Evolutionary conservation across 2,329 filamentous ascomycete species (phyloP), one percentile per base, ranked within the genome.

Genomic region (Fusarium nurragi): DNA sequence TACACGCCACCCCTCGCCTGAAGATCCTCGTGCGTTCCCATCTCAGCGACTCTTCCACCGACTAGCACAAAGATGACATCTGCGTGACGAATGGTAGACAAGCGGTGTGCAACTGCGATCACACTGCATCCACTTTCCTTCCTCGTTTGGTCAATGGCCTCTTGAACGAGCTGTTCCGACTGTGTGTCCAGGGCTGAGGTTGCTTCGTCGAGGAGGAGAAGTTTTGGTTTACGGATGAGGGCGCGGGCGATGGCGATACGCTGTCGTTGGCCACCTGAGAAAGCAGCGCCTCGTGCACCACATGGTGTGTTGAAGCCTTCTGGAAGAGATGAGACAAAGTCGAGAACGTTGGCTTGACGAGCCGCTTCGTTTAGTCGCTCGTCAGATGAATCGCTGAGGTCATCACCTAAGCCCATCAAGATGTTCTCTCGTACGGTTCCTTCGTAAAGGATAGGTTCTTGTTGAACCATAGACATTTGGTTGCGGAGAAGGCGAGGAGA

Each of bases 151-250:
- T 67, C 83, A 23, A 90, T 77, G 0, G 86, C 86, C 2, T 74
- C 77, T 70, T 89, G 86, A 3, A 90, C 84, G 4, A 86, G 74
- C 45, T 81, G 81, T 71, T 90, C 88, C 1, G 82, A 85, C 59
- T 87, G 80, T 2, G 86, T 86, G 57, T 90, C 87, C 0, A 90
- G 77, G 3, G 77, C 76, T 16, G 72, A 75, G 0, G 89, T 91
- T 2, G 89, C 89, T 74, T 91, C 89, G 63, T 91, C 89, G 1
- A 91, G 78, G 9, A 91, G 82, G 3, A 91, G 77, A 12, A 91
- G 84, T 3, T 79, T 77, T 0, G 89, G 88, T 43, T 86, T 78
- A 23, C 86, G 84, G 46, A 90, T 79, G 45, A 91, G 86, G 14
- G 86, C 86, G 14, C 89, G 81, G 1, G 89, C 88, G 58, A 91